Evolutionary conservation across 768 basidiomycete genomes (phyloP), one percentile per base, ranked within the genome.

Genomic region (Collybia sordida): DNA sequence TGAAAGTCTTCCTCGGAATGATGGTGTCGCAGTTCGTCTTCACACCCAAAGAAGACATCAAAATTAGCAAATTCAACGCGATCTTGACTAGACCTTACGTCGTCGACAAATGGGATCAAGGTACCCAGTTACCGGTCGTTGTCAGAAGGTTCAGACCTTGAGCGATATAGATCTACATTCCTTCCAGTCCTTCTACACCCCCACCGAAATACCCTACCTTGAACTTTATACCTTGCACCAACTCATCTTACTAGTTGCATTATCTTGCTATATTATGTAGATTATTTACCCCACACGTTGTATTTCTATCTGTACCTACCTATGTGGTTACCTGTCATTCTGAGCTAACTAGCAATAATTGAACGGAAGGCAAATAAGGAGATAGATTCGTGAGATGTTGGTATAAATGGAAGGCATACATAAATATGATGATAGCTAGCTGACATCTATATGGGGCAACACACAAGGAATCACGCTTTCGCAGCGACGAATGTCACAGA

Each of bases 51-150:
- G 69, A 70, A 23, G 71, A 63, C 3, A 51, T 71, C 12, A 54
- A 67, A 31, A 75, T 83, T 27, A 63, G 61, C 45, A 81, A 78
- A 60, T 73, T 64, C 50, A 81, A 79, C 52, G 66, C 72, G 0
- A 73, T 82, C 24, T 53, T 81, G 28, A 81, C 78, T 1, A 61
- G 77, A 25, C 80, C 81, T 1, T 80, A 72, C 53, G 68, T 81
- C 6, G 59, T 63, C 11, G 70, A 71, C 34, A 66, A 74, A 45
- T 70, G 69, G 56, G 64, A 66, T 22, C 54, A 58, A 22, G 77
- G 77, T 6, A 60, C 74, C 11, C 67, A 71, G 47, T 54, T 81
- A 17, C 79, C 79, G 3, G 42, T 77, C 4, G 52, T 69, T 14
- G 58, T 73, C 25, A 55, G 52, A 42, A 55, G 59, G 47, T 67